Conservation (phyloP, 305 asterid species). For the Fraxinus greggii region DNA sequence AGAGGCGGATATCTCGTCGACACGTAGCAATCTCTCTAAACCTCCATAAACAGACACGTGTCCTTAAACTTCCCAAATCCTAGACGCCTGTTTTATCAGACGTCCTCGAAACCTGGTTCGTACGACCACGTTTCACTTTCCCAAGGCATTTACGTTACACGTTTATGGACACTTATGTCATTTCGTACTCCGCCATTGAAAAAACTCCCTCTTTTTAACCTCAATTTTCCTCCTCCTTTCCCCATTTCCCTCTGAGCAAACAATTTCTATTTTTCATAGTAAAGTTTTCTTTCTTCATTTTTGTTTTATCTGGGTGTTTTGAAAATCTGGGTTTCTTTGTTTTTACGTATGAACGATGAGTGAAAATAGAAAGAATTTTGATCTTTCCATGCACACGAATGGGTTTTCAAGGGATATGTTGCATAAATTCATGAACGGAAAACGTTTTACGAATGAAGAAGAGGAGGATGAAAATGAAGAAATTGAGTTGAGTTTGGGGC, state of each 20-base stretch:
- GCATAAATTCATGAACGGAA: constrained; percentile 13
- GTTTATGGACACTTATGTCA: too few relatives aligned
- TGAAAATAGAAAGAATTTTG: constrained; percentile 7
- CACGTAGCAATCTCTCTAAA: constrained; percentile 4
- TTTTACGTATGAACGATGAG: background rate
- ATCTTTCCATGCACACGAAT: constrained; percentile 5
- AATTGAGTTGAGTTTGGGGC: constrained; percentile 53
- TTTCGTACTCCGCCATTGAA: too few relatives aligned
- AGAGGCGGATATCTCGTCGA: constrained; percentile 2
- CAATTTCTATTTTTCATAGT: background rate
- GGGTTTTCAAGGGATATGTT: constrained; percentile 34
- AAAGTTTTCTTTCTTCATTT: background rate
- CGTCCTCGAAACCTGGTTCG: constrained; percentile 28
- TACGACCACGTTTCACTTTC: constrained; percentile 30
- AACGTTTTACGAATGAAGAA: background rate
- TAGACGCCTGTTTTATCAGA: constrained; percentile 14
- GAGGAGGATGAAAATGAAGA: constrained; percentile 22
- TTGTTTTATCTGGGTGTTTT: background rate
- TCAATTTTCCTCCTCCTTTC: background rate
- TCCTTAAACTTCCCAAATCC: background rate
- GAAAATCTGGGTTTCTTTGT: background rate
- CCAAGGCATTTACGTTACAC: constrained; percentile 19
- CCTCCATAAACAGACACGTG: constrained; percentile 6
- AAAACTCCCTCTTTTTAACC: background rate
- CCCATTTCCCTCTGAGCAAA: background rate